A percentile compares a stretch with the other conserved stretches of the same genome.
Conservation (phyloP, 805 yeast genomes). For the Saccharomycopsis babjevae region DNA sequence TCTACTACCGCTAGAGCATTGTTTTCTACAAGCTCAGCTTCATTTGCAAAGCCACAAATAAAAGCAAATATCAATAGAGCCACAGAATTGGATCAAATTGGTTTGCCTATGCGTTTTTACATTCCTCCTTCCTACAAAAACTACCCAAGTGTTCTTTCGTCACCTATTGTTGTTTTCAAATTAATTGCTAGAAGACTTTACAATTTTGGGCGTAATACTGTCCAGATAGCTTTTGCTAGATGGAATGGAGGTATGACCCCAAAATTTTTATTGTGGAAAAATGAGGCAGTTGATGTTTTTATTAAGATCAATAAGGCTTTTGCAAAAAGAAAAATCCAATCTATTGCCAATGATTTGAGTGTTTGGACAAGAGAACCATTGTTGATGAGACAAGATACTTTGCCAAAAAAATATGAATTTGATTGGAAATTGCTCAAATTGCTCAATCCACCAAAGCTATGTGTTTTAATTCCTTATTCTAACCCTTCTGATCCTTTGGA, state of each 20-base stretch:
- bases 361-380: conserved; percentile 58
- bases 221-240: conserved; percentile 56
- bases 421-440: conserved; percentile 74
- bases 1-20: neutral
- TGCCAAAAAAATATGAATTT: conserved; percentile 50
- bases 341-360: conserved; percentile 37
- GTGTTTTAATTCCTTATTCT: conserved; percentile 60
- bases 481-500: conserved; percentile 44
- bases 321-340: conserved; percentile 45
- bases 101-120: conserved; percentile 25
- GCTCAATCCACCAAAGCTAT: conserved; percentile 60
- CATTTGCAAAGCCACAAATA: neutral
- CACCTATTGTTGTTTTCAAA: conserved; percentile 35
- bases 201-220: conserved; percentile 56
- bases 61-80: neutral
- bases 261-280: conserved; percentile 69
- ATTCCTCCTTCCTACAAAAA: conserved; percentile 41
- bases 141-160: conserved; percentile 32
- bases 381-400: conserved; percentile 36
- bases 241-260: conserved; percentile 62
- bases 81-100: conserved; percentile 4
- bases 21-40: neutral
- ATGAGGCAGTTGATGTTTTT: conserved; percentile 67
- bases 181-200: conserved; percentile 51
- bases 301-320: conserved; percentile 75